Percentiles rank a stretch among this genome's conserved stretches.
phyloP scores from a whole-genome alignment of 257 asterid genomes.

The Nicotiana tabacum region DNA sequence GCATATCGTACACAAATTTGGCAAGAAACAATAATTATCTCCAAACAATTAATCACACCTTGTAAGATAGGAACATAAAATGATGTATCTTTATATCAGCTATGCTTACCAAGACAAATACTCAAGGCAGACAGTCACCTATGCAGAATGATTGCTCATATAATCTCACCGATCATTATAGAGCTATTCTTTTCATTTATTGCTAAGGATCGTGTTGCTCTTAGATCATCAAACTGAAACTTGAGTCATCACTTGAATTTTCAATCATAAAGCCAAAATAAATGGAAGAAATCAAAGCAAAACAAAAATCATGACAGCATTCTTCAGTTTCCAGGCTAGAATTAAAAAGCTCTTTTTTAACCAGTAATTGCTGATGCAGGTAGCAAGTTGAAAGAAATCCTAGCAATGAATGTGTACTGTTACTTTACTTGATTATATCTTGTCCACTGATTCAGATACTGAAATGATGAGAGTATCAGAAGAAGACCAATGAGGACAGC shows the following conservation, averaged over 20 bases:
- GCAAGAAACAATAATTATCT: neutral
- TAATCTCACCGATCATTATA: neutral
- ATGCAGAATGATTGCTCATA: neutral
- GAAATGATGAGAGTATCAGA: slow-evolving; percentile 77
- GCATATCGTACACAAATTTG: neutral
- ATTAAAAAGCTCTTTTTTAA: neutral
- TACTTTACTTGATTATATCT: slow-evolving; percentile 79
- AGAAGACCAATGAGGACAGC: slow-evolving; percentile 95
- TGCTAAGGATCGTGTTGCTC: neutral
- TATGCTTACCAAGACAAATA: neutral
- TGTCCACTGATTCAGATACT: slow-evolving; percentile 89
- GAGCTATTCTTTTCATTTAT: neutral
- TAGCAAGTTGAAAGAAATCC: slow-evolving; percentile 7
- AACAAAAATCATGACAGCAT: neutral
- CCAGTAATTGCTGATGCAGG: neutral
- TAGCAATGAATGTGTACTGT: neutral
- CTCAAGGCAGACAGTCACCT: neutral
- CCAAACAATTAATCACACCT: neutral
- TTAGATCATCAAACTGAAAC: neutral
- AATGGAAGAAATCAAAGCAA: neutral
- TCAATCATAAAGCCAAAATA: neutral
- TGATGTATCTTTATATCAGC: neutral
- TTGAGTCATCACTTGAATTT: neutral
- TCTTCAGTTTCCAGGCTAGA: slow-evolving; percentile 4
- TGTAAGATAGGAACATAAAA: neutral